Base-by-base conservation (phyloP, 768 basidiomycete species). In the Lactifluus volemus region DNA sequence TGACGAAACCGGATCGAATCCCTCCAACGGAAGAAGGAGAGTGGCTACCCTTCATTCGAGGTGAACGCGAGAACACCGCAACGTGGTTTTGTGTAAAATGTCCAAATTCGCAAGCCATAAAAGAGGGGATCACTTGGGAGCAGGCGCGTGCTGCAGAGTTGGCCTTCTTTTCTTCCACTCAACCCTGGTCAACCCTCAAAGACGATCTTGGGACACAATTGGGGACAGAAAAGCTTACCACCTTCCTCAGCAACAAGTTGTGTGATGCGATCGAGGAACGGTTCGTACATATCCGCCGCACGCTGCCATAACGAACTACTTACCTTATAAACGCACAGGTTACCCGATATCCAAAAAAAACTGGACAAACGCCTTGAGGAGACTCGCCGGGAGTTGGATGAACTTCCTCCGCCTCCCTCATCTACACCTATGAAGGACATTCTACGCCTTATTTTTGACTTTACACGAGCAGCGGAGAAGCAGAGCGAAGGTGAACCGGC, bases 281-380 rank as follows among this genome's bases (percentile, higher is more conserved):
- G 88, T 86, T 55, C 2, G 73, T 70, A 21, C 32, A 29, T 38
- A 3, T 19, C 11, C 6, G 39, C 21, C n/a, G 7, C 17, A 19
- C 34, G n/a, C 38, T 8, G 2, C 32, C 12, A 8, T 19, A n/a
- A 9, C 14, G 5, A 45, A 8, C 10, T 1, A 19, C 36, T 56
- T 2, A 15, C 15, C 45, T 42, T 42, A 57, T 32, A 7, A 41
- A 49, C 12, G 1, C 17, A 19, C 56, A 89, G 88, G 47, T 75
- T 89, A 0, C 86, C 88, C 0, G 72, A 79, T 59, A 82, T 88
- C 10, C 79, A 82, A 53, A 74, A 80, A 0, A 86, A 88, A 60
- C 70, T 88, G 30, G 75, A 79, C 25, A 72, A 69, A 0, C 70
- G 78, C 0, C 77, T 86, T 0, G 62, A 68, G 0, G 71, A 67